Conservation (phyloP, 148 eudicot genomes). For the Vaccinium macrocarpon region DNA sequence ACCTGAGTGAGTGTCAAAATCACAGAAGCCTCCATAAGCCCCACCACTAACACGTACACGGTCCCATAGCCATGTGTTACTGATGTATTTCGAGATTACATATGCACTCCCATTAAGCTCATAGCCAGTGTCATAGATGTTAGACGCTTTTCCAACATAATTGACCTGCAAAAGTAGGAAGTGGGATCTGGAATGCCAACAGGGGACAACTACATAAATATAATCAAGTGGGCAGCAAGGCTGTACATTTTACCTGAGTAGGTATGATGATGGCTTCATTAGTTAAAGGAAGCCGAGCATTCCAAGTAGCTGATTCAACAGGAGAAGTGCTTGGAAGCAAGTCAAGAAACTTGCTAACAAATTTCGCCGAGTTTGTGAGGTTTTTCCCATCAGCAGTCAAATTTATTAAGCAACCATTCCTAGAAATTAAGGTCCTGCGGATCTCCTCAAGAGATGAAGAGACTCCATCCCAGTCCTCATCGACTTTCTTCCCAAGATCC, state of each 20-base stretch:
- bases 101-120: constrained; percentile 89
- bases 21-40: constrained; percentile 98
- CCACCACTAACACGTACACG: constrained; percentile 99
- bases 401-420: constrained; percentile 79
- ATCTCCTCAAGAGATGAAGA: constrained; percentile 89
- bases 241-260: constrained; percentile 64
- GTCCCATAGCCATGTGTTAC: constrained; percentile 99
- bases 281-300: constrained; percentile 54
- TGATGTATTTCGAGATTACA: constrained; percentile 79
- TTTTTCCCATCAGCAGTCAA: constrained; percentile 89
- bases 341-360: constrained; percentile 75
- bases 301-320: constrained; percentile 56
- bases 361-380: constrained; percentile 57
- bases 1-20: constrained; percentile 97
- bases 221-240: not conserved
- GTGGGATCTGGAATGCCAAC: not conserved
- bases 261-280: constrained; percentile 96
- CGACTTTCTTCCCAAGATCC: constrained; percentile 70
- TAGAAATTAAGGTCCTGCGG: constrained; percentile 66
- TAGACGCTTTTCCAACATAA: constrained; percentile 99
- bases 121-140: constrained; percentile 77
- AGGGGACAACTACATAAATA: not conserved
- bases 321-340: constrained; percentile 59
- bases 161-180: constrained; percentile 57
- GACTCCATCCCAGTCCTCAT: constrained; percentile 75